Conservation (phyloP, 2,329 filamentous ascomycete genomes). For the Penicillium polonicum region DNA sequence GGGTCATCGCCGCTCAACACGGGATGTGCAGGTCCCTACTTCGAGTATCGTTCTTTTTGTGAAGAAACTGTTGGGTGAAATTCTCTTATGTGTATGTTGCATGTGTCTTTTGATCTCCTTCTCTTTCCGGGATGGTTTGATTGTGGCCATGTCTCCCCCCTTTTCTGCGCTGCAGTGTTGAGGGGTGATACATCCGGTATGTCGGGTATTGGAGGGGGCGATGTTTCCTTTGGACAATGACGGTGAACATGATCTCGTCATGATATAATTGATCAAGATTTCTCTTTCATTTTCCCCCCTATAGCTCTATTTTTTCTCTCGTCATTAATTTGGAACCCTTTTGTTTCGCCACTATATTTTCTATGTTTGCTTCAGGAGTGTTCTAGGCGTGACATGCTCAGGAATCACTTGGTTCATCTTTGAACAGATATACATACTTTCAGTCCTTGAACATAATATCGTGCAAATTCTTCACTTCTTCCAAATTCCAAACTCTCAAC, state of each 20-base stretch:
- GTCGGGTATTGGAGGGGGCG: slow-evolving; percentile 21
- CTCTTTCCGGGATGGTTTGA: slow-evolving; percentile 15
- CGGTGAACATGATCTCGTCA: slow-evolving; percentile 6
- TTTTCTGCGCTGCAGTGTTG: slow-evolving; percentile 8
- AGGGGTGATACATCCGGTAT: slow-evolving; percentile 8
- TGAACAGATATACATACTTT: slow-evolving; percentile 1
- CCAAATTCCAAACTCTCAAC: not conserved
- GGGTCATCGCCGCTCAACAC: slow-evolving; percentile 14
- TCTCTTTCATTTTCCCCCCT: not conserved
- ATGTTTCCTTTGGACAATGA: slow-evolving; percentile 5
- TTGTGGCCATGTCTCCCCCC: slow-evolving; percentile 8
- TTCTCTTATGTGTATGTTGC: not conserved
- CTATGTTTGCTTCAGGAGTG: not conserved
- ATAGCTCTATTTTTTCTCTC: not conserved
- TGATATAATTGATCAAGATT: slow-evolving; percentile 17
- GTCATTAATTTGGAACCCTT: slow-evolving; percentile 8
- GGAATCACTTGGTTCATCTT: not conserved
- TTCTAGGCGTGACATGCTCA: not conserved
- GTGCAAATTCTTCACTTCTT: not conserved
- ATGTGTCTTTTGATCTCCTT: slow-evolving; percentile 15
- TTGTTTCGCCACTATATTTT: slow-evolving; percentile 2
- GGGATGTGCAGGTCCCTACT: slow-evolving; percentile 1
- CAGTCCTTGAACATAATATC: not conserved
- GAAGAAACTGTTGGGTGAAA: not conserved
- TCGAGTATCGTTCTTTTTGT: slow-evolving; percentile 5